Percentiles rank a stretch among this genome's conserved stretches.
Evolutionary conservation across 2,329 filamentous ascomycete genomes (phyloP).

Genomic region (Penicillium sp.): DNA sequence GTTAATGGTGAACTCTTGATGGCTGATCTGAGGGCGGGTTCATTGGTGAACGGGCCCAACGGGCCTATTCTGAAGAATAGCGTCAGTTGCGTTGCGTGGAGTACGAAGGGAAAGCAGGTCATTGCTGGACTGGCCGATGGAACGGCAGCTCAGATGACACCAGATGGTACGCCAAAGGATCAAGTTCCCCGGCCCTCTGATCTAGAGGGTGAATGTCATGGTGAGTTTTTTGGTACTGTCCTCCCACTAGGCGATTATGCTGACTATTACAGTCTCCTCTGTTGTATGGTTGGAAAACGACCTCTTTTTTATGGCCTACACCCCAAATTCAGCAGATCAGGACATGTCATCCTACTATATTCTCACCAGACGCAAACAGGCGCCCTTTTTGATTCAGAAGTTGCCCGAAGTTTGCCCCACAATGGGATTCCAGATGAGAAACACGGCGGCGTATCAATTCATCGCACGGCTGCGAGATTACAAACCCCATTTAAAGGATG

Average conservation of each 20-base stretch:
- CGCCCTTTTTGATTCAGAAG: constrained; percentile 69
- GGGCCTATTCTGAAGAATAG: constrained; percentile 68
- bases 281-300: constrained; percentile 87
- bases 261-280: constrained; percentile 59
- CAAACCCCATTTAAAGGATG: constrained; percentile 73
- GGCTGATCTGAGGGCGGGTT: constrained; percentile 70
- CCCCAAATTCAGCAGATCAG: constrained; percentile 55
- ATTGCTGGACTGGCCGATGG: constrained; percentile 83
- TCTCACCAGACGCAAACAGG: constrained; percentile 64
- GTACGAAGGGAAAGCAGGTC: constrained; percentile 86
- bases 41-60: constrained; percentile 56
- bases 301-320: constrained; percentile 77
- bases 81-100: constrained; percentile 87
- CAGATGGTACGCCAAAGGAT: constrained; percentile 72
- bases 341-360: constrained; percentile 73
- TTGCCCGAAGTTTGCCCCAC: constrained; percentile 71
- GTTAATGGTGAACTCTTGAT: constrained; percentile 77
- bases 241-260: not conserved
- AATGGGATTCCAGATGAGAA: constrained; percentile 59
- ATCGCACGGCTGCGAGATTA: constrained; percentile 76
- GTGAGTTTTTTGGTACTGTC: constrained; percentile 47
- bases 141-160: constrained; percentile 77
- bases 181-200: constrained; percentile 74
- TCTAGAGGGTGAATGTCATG: constrained; percentile 62
- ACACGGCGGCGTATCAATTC: constrained; percentile 71